Conservation (phyloP, 345 rosid genomes). For the Capsella bursapastoris region DNA sequence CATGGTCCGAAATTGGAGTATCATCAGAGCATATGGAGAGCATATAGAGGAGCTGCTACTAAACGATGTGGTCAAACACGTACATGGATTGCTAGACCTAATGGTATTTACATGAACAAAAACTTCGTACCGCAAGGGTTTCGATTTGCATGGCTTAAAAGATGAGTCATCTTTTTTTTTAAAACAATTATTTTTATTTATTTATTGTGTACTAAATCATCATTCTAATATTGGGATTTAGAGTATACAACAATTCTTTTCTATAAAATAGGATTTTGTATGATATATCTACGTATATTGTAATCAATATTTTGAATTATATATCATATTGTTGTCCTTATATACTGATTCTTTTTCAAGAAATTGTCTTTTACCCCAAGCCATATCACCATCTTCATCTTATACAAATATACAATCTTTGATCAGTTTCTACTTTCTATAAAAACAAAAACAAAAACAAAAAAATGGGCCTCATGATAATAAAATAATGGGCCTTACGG, state of each 20-base stretch:
- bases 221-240: not conserved
- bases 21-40: not conserved
- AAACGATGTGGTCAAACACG: conserved; percentile 5
- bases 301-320: not conserved
- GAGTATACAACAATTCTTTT: not conserved
- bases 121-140: not conserved
- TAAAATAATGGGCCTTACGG: not conserved
- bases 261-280: not conserved
- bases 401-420: too few species aligned
- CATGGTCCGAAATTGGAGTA: not conserved
- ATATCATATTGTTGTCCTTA: not conserved
- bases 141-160: not conserved
- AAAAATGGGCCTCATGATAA: too few species aligned
- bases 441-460: too few species aligned
- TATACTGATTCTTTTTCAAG: not conserved
- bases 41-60: not conserved
- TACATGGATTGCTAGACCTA: not conserved
- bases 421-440: too few species aligned
- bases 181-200: not conserved
- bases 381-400: too few species aligned
- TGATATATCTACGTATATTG: not conserved
- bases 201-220: not conserved
- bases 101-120: not conserved
- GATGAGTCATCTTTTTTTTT: not conserved
- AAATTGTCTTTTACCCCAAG: too few species aligned